Evolutionary conservation across 116 monocot genomes (phyloP), one percentile per base, ranked within the genome.

Genomic region (Dioscorea cayenensis): DNA sequence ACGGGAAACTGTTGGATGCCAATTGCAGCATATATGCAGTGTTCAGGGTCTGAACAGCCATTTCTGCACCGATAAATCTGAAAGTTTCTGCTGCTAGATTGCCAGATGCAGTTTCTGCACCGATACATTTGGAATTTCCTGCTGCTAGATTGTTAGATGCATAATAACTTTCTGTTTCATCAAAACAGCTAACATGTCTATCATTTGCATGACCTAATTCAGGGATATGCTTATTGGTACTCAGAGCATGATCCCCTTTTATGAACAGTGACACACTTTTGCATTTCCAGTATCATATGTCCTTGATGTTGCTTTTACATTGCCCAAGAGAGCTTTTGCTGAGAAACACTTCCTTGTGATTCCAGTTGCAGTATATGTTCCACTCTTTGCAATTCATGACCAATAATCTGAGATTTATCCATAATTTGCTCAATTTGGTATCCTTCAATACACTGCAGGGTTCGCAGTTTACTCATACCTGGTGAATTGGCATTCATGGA

Each of bases 1-100:
- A 36, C 16, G 37, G 36, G 66, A 76, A 55, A 35, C 20, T 25
- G 61, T 67, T 67, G 62, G 76, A 66, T 36, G 62, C 62, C 51
- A 71, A 60, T 70, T 71, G 75, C n/a, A 60, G 63, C 18, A 23
- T 71, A 65, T 69, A 73, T 64, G 81, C 67, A 76, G 36, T 69
- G 51, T 55, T 19, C 22, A 77, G 48, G 28, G 32, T 22, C 63
- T 73, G 59, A 52, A 60, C 23, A 65, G 77, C 55, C 65, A 27
- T 5, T 27, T 63, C 11, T 64, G 77, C 76, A 68, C 59, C 69
- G 55, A 69, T 49, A 14, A 11, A 43, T 14, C 60, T 62, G 17
- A 59, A 59, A 4, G 0, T 22, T 6, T 60, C 29, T 14, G 2
- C 38, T 65, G 10, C 35, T 36, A 65, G 28, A 19, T 37, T n/a